Percentiles rank a stretch among this genome's conserved stretches.
These are phyloP conservation scores for Dichotomopilus funicola DNA, from an alignment of 2,329 filamentous ascomycete genomes.

Conservation along the genomic window DNA sequence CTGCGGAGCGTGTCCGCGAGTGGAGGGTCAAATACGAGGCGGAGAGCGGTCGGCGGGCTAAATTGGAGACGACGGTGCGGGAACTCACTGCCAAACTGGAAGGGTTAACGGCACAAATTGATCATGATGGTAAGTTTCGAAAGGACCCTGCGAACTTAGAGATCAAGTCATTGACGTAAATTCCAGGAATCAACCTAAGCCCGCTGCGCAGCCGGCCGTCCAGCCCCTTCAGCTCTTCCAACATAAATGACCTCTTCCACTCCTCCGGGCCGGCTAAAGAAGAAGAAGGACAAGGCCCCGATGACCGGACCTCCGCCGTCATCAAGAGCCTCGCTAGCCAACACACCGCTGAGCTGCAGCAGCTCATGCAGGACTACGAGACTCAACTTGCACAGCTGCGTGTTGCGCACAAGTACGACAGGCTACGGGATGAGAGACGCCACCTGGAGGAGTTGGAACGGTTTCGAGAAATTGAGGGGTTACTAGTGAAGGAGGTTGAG, in stretches of 20 bases:
- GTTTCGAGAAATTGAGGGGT: not conserved
- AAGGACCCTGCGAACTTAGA: too few species aligned
- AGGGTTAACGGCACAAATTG: too few species aligned
- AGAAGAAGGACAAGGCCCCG: not conserved
- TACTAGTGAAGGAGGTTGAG: not conserved
- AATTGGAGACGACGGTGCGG: not conserved
- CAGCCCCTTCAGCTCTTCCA: too few species aligned
- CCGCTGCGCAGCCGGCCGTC: too few species aligned
- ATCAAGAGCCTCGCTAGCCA: not conserved
- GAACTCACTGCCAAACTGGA: not conserved
- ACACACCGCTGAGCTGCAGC: not conserved
- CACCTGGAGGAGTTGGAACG: not conserved
- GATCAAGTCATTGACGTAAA: too few species aligned
- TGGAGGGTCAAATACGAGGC: too few species aligned
- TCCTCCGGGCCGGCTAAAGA: too few species aligned
- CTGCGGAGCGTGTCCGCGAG: too few species aligned
- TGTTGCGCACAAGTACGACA: too few species aligned
- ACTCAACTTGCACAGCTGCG: not conserved
- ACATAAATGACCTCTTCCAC: too few species aligned
- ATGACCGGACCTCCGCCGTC: not conserved
- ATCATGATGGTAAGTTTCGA: too few species aligned
- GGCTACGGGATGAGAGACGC: not conserved
- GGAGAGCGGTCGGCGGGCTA: not conserved
- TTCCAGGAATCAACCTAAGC: too few species aligned
- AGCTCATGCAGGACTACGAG: not conserved